Base-by-base conservation (phyloP, 257 asterid species). In the Cinchona pubescens region DNA sequence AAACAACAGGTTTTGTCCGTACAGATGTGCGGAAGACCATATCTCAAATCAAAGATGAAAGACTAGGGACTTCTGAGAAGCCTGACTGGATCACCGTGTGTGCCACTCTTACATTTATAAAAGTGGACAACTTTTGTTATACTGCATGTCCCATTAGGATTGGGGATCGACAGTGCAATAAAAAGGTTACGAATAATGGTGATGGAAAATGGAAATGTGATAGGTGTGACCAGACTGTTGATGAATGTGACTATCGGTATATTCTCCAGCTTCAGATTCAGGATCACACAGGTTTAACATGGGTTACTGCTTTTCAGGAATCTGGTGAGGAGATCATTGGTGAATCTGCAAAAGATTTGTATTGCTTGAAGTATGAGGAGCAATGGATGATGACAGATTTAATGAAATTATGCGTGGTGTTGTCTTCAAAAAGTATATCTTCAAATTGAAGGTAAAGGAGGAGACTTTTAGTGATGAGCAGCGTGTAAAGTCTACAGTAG, bases 261-360 rank as follows among this genome's bases (percentile, higher is more conserved):
- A 96, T 95, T 74, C 97, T 93, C 76, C 99, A 93, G 82, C 88
- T 83, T 55, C 99, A 93, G 82, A 83, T 95, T 80, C 97, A 91
- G 78, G 98, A 93, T 85, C 93, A 92, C 74, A 84, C 89, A 35
- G 94, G 96, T 42, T 68, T 93, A 82, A 88, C 94, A 18, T 95
- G 99, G 99, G 97, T 91, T 74, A 95, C 98, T 64, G 96, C 98
- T 68, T 95, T 92, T 77, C 98, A 95, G 82, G 98, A 95, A 86
- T 75, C 94, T 1, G 97, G 97, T 27, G 95, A 90, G 81, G 97
- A 95, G 82, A 87, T 95, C 74, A 86, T 94, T 81, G 98, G 97
- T n/a, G 42, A 82, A 9, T 67, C 99, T 49, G 99, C 99, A 43
- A 92, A 92, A 76, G 94, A 88, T n/a, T 72, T 94, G 86, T 85